Conservation (phyloP, 1,284 basidiomycete genomes). For the Ustilago shanxiensis region DNA sequence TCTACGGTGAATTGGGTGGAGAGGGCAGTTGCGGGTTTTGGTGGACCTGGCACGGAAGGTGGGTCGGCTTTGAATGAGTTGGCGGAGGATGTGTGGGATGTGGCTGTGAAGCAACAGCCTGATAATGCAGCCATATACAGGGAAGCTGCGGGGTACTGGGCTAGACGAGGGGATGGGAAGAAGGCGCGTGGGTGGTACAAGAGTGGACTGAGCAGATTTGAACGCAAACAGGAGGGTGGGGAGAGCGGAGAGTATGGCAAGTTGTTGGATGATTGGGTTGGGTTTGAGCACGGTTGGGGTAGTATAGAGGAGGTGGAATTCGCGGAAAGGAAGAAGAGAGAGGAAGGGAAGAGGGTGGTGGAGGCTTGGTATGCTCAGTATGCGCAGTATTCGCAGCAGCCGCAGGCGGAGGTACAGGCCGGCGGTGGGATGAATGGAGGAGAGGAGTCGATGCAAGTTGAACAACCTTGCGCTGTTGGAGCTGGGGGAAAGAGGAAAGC, state of each 20-base stretch:
- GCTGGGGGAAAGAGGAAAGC: conserved; percentile 62
- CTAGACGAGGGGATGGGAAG: conserved; percentile 41
- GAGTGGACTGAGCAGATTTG: conserved; percentile 38
- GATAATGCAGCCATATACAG: conserved; percentile 49
- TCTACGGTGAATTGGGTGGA: conserved; percentile 61
- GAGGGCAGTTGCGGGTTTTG: conserved; percentile 45
- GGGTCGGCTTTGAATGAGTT: conserved; percentile 53
- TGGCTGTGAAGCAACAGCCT: conserved; percentile 47
- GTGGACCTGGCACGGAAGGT: conserved; percentile 46
- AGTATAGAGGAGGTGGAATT: conserved; percentile 78
- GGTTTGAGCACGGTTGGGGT: conserved; percentile 88
- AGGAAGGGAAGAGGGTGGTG: conserved; percentile 75
- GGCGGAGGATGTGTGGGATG: conserved; percentile 62
- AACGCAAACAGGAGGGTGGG: conserved; percentile 19
- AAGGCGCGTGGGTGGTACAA: conserved; percentile 59
- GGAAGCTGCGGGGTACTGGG: conserved; percentile 56
- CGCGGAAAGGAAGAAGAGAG: conserved; percentile 71
- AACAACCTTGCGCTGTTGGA: conserved; percentile 12
- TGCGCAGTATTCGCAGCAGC: conserved; percentile 59
- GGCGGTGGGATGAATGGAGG: conserved; percentile 13
- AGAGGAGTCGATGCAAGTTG: conserved; percentile 20
- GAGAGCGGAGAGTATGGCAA: conserved; percentile 72
- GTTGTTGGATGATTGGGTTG: conserved; percentile 86
- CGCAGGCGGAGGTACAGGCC: conserved; percentile 72
- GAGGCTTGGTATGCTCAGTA: conserved; percentile 56